Evolutionary conservation across 2,329 filamentous ascomycete genomes (phyloP).

Genomic region (Sphaerulina populicola): DNA sequence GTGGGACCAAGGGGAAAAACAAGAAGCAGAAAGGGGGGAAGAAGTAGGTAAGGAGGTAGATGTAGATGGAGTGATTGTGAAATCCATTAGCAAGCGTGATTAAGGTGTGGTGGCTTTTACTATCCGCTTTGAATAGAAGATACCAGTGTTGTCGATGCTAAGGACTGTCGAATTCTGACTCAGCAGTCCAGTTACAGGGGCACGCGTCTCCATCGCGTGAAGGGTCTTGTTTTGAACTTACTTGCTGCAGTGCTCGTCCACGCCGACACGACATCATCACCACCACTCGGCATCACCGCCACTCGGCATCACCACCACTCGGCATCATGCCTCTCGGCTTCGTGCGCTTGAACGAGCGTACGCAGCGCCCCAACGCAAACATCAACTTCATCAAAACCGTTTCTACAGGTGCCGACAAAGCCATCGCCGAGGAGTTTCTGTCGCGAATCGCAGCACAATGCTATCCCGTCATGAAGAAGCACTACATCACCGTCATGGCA

Average conservation of each 20-base stretch:
- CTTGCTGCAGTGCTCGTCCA: no score
- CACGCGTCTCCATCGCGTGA: not conserved
- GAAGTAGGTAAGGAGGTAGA: no score
- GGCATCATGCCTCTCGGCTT: slow-evolving; percentile 64
- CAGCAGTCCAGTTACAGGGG: not conserved
- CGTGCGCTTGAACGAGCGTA: slow-evolving; percentile 67
- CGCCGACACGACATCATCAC: no score
- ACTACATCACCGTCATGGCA: slow-evolving; percentile 42
- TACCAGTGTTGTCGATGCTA: no score
- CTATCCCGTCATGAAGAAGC: slow-evolving; percentile 49
- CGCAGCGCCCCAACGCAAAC: slow-evolving; percentile 63
- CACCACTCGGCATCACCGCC: no score
- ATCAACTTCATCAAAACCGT: slow-evolving; percentile 82
- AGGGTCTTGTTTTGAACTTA: no score
- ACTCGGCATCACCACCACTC: slow-evolving; percentile 34
- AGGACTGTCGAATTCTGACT: no score
- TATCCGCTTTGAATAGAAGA: no score
- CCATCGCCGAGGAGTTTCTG: slow-evolving; percentile 58
- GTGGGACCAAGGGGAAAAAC: slow-evolving; percentile 15
- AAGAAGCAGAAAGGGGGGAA: slow-evolving; percentile 27
- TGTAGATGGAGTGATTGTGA: not conserved
- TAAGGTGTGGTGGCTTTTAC: not conserved
- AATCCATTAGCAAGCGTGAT: not conserved
- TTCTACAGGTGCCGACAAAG: slow-evolving; percentile 40
- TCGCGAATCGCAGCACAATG: slow-evolving; percentile 75